Evolutionary conservation across 129 eudicot species (phyloP), one percentile per base, ranked within the genome.

Genomic region (Artemisia annua): DNA sequence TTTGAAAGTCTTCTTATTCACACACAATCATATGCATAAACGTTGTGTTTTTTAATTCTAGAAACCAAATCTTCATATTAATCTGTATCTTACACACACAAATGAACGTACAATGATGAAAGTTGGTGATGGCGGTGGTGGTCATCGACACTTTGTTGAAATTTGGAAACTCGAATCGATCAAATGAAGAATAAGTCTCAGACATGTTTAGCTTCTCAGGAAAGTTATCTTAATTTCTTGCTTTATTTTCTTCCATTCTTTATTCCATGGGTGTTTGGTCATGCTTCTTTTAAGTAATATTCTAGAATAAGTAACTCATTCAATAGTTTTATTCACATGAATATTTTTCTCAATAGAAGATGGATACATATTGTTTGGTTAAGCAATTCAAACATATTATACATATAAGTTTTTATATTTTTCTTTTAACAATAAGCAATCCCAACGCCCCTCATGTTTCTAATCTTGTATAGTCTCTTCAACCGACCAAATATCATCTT

Each of bases 151-250:
- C 56, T 26, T 78, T 78, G 70, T 63, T 8, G 44, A 62, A 51
- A 64, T 56, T 22, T 65, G 57, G 20, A 39, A 43, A 54, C 13
- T 65, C 64, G 7, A 9, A 2, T 12, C 11, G 24, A 5, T 65
- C 64, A 5, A 9, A 2, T 7, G 15, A 15, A 5, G 16, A 51
- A 73, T 35, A 67, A 67, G 69, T 69, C 70, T 69, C 70, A 17
- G 69, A 60, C 81, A 77, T 32, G 75, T 77, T 69, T 77, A 60
- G 54, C 81, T 70, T 70, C 76, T 39, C 81, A 77, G 81, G 71
- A 64, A 77, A 70, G 81, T 70, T 20, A 77, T 70, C 66, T 35
- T 70, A 44, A 55, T 43, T 53, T 75, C 58, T 54, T 75, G 28
- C 18, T 53, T 22, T 75, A 2, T 3, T 9, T 35, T 13, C 19